These are phyloP conservation scores for Polyrhizophydium stewartii DNA, from an alignment of 371 early-diverging fungal genomes.

Conservation along the genomic window DNA sequence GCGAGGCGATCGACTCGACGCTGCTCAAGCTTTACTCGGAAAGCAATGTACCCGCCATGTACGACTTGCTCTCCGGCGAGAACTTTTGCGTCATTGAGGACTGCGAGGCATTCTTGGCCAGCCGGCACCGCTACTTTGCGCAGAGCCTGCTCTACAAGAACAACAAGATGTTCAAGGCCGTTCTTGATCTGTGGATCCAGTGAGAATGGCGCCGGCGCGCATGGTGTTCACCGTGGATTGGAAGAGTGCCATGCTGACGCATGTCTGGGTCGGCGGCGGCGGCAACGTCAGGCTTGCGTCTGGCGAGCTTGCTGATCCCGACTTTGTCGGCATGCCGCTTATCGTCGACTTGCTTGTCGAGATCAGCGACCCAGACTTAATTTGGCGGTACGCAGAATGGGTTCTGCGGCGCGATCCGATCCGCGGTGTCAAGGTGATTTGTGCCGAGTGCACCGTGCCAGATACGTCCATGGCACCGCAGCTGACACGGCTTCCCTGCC, in stretches of 20 bases:
- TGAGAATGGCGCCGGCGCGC: too few species aligned
- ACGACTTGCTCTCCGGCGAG: conserved; percentile 42
- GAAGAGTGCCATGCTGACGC: not conserved
- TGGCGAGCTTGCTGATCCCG: conserved; percentile 48
- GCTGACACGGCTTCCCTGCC: too few species aligned
- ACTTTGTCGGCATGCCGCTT: conserved; percentile 47
- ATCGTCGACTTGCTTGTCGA: conserved; percentile 45
- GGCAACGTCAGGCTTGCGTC: conserved; percentile 40
- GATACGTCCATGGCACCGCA: not conserved
- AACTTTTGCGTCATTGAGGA: conserved; percentile 55
- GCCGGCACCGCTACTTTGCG: conserved; percentile 45
- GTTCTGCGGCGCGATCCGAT: conserved; percentile 44
- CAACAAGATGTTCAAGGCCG: conserved; percentile 44
- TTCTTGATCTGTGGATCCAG: conserved; percentile 66
- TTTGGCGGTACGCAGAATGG: conserved; percentile 62
- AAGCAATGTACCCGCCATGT: conserved; percentile 34
- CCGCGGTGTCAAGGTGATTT: conserved; percentile 44
- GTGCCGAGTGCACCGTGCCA: conserved; percentile 18
- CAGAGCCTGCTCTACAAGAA: conserved; percentile 50
- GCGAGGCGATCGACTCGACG: conserved; percentile 55
- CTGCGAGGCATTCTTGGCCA: conserved; percentile 38
- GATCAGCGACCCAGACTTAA: conserved; percentile 30
- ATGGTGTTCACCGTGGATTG: too few species aligned
- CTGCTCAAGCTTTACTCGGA: conserved; percentile 60
- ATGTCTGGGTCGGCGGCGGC: not conserved